Evolutionary conservation across 2,329 filamentous ascomycete genomes (phyloP).

Genomic region (Neoscytalidium dimidiatum): DNA sequence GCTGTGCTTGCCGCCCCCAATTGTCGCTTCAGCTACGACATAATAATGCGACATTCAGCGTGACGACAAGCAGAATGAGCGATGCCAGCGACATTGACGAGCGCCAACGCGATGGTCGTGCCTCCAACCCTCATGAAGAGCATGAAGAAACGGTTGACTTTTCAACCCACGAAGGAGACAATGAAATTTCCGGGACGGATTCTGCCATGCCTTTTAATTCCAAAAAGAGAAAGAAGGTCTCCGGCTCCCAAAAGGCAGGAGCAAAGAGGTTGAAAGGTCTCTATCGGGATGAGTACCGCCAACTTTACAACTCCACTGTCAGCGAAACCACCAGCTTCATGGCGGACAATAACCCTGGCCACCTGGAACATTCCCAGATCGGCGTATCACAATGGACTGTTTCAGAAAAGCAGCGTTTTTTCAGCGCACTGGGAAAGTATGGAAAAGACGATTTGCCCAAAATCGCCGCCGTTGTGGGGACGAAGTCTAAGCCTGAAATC

Average conservation of each 20-base stretch:
- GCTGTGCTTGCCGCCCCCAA: not conserved
- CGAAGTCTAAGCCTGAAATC: conserved; percentile 76
- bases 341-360: not conserved
- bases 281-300: conserved; percentile 49
- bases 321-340: conserved; percentile 20
- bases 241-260: conserved; percentile 21
- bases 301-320: conserved; percentile 36
- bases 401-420: conserved; percentile 71
- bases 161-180: not conserved
- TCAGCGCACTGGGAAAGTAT: conserved; percentile 63
- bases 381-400: conserved; percentile 71
- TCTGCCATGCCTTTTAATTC: not conserved
- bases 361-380: conserved; percentile 37
- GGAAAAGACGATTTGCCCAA: conserved; percentile 63
- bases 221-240: not conserved
- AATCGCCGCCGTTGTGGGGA: conserved; percentile 64
- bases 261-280: conserved; percentile 35
- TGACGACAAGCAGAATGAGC: not conserved
- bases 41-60: not conserved
- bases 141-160: not conserved
- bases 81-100: not conserved
- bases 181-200: not conserved
- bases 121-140: not conserved
- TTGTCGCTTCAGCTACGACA: not conserved
- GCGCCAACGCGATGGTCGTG: not conserved